These are phyloP conservation scores for Camptophora hylomeconis DNA, from an alignment of 2,329 filamentous ascomycete genomes.

Conservation along the genomic window DNA sequence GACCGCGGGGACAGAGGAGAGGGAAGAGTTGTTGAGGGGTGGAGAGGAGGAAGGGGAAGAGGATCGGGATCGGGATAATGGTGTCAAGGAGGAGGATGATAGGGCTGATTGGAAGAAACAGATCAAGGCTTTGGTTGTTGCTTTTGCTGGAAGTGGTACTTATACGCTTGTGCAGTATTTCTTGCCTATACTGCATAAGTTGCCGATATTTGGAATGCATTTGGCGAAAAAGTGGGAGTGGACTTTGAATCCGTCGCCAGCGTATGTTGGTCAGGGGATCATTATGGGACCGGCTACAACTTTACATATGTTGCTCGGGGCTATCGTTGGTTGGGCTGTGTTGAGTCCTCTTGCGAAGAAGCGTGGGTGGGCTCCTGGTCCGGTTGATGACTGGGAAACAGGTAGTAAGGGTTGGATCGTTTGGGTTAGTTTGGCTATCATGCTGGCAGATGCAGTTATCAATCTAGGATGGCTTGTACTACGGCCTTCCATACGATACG, in stretches of 20 bases:
- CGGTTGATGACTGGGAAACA: constrained; percentile 75
- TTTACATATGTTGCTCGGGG: constrained; percentile 86
- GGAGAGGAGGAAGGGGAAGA: constrained; percentile 16
- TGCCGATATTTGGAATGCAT: constrained; percentile 71
- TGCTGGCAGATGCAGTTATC: constrained; percentile 85
- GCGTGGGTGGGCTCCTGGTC: constrained; percentile 77
- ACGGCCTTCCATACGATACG: constrained; percentile 45
- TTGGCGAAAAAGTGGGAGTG: constrained; percentile 78
- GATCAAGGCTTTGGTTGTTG: constrained; percentile 45
- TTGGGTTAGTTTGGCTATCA: constrained; percentile 90
- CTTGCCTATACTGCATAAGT: constrained; percentile 64
- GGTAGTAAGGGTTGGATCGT: constrained; percentile 98
- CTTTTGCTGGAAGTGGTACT: constrained; percentile 46
- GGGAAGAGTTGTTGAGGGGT: constrained; percentile 19
- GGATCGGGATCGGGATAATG: constrained; percentile 25
- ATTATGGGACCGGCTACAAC: constrained; percentile 97
- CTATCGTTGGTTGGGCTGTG: constrained; percentile 78
- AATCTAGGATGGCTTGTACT: constrained; percentile 69
- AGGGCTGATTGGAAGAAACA: constrained; percentile 47
- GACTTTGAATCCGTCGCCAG: constrained; percentile 93
- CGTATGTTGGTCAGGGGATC: constrained; percentile 92
- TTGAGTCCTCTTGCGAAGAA: constrained; percentile 79
- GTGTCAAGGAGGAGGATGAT: constrained; percentile 22
- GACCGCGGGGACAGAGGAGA: constrained; percentile 19
- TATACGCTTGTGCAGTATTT: constrained; percentile 80